Percentiles rank a stretch among this genome's conserved stretches.
Evolutionary conservation across 345 rosid species (phyloP).

Genomic region (Eucalyptus curtisii): DNA sequence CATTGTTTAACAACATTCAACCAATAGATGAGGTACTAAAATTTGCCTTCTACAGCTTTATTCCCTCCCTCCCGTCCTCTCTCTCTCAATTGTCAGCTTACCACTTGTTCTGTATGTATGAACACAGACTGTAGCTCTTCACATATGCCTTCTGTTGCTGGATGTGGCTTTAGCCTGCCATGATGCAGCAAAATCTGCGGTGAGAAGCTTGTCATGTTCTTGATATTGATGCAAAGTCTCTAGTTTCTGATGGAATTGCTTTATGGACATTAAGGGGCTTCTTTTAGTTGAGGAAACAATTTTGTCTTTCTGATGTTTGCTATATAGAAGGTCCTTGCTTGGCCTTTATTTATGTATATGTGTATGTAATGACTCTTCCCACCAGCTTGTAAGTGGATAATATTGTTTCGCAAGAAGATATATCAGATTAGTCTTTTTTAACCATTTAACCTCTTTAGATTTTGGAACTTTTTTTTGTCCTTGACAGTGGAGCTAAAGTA

Average conservation of each 20-base stretch:
- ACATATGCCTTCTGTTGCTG: constrained; percentile 73
- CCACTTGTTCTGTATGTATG: not conserved
- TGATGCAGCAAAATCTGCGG: constrained; percentile 73
- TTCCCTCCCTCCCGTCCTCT: not conserved
- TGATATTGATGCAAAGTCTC: not conserved
- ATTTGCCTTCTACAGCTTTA: not conserved
- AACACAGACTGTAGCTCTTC: constrained; percentile 77
- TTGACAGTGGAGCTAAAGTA: not conserved
- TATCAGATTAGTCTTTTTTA: not conserved
- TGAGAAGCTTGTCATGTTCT: constrained; percentile 8
- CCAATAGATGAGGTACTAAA: constrained; percentile 79
- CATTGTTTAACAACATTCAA: constrained; percentile 60
- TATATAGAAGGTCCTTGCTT: not conserved
- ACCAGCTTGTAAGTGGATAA: not conserved
- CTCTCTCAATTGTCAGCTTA: not conserved
- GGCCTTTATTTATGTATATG: not conserved
- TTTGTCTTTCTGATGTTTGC: not conserved
- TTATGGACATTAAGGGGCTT: not conserved
- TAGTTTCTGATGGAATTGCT: not conserved
- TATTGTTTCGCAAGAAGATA: not conserved
- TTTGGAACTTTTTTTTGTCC: not conserved
- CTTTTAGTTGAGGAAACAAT: not conserved
- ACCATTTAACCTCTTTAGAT: not conserved
- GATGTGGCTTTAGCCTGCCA: constrained; percentile 78
- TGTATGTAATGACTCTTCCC: not conserved